Evolutionary conservation across 148 eudicot genomes (phyloP), one percentile per base, ranked within the genome.

Genomic region (Spergularia marina): DNA sequence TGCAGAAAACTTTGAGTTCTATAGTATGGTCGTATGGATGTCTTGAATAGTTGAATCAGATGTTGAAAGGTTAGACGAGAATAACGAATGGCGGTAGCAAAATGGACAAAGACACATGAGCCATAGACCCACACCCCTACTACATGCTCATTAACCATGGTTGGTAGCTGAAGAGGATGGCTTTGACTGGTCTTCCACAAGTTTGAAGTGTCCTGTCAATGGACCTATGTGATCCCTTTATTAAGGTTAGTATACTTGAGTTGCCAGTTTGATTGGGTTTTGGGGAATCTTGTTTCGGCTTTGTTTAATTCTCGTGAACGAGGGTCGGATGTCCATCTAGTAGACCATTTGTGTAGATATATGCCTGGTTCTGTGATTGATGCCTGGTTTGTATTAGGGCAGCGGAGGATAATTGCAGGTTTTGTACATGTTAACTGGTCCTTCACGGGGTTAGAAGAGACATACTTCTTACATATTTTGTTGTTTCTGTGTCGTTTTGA

Each of bases 101-200:
- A 21, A 62, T 18, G 49, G 75, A 58, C 69, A 74, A 61, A 74
- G 76, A 74, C 68, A 61, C 64, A 12, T 21, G 20, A 30, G 20
- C 8, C 0, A 21, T 18, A 12, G 51, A 56, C 63, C 74, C 62
- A 52, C 36, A 2, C 11, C 66, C 58, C 12, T 36, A 30, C 36
- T 41, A 6, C 30, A 14, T 60, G 58, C 68, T 63, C 15, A 55
- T 16, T 63, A 51, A 52, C 30, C 58, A 58, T 7, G 57, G 67
- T 63, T 68, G 78, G 72, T 67, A 53, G 70, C 12, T 63, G 25
- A 68, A 41, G 56, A 67, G 9, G 65, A 74, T 40, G 7, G 15
- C 66, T 47, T 66, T 76, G 78, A 68, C 47, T 57, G 73, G 57
- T 76, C 67, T 57, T 20, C 57, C 57, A 76, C 7, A 65, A 41